Percentiles rank a stretch among this genome's conserved stretches.
phyloP scores from a whole-genome alignment of 371 early-diverging fungal species.

The Batkoa obscura region DNA sequence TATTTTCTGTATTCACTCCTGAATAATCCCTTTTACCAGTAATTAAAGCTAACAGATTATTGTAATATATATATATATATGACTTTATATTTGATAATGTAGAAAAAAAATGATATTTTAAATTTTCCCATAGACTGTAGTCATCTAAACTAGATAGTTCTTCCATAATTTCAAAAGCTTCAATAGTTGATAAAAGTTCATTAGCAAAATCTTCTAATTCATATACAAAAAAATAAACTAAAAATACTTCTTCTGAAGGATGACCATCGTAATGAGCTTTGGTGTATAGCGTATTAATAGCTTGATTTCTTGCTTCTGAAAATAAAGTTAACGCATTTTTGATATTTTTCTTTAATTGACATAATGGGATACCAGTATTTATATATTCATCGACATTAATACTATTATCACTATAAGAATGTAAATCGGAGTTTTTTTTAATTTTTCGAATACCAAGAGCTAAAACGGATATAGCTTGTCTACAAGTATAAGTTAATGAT shows the following conservation, averaged over 20 bases:
- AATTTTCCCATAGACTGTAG: neutral
- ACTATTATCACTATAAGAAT: constrained; percentile 10
- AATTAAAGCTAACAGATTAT: neutral
- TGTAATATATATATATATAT: no score
- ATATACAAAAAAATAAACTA: constrained; percentile 58
- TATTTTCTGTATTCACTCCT: neutral
- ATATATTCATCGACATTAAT: neutral
- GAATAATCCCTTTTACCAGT: neutral
- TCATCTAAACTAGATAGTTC: neutral
- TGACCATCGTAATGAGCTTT: constrained; percentile 4
- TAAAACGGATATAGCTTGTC: constrained; percentile 9
- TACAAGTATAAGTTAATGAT: constrained; percentile 39
- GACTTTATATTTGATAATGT: no score
- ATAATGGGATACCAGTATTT: neutral
- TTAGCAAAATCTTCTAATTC: constrained; percentile 48
- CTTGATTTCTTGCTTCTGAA: constrained; percentile 5
- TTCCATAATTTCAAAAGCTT: constrained; percentile 21
- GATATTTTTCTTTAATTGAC: constrained; percentile 8
- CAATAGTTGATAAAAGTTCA: constrained; percentile 34
- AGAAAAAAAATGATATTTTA: no score
- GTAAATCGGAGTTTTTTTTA: no score
- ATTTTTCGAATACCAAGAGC: constrained; percentile 9
- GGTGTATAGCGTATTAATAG: constrained; percentile 3
- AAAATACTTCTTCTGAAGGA: constrained; percentile 35
- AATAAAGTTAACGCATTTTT: constrained; percentile 6